Percentiles rank a stretch among this genome's conserved stretches.
These are phyloP conservation scores for Pascua sp. DNA, from an alignment of 1,284 basidiomycete species.

Conservation along the genomic window DNA sequence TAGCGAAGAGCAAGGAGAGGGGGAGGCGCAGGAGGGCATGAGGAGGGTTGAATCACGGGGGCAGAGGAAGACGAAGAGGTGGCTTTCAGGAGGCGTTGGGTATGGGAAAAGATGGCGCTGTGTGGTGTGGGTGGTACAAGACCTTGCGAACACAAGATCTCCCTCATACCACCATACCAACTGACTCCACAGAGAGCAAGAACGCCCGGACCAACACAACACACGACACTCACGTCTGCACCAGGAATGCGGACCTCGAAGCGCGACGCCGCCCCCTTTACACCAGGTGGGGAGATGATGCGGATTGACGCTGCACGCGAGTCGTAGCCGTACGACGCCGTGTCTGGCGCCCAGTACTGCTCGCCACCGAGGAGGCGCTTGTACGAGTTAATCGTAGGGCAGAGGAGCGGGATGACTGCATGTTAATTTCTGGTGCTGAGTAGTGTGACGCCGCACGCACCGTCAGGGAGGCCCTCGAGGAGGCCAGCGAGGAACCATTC, in stretches of 20 bases:
- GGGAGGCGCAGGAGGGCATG: too few species aligned
- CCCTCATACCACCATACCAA: too few species aligned
- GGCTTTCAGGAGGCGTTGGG: too few species aligned
- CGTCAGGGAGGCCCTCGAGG: constrained; percentile 80
- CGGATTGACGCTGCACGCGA: constrained; percentile 86
- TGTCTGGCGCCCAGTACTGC: constrained; percentile 90
- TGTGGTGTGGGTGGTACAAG: too few species aligned
- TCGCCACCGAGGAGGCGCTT: constrained; percentile 94
- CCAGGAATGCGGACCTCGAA: constrained; percentile 92
- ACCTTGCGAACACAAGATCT: too few species aligned
- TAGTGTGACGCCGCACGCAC: constrained; percentile 51
- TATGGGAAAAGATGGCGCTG: too few species aligned
- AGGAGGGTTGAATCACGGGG: too few species aligned
- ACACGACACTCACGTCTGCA: constrained; percentile 69
- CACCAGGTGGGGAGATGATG: constrained; percentile 84
- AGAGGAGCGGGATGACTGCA: constrained; percentile 57
- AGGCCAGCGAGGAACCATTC: constrained; percentile 92
- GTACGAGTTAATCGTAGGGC: constrained; percentile 95
- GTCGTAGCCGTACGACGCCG: constrained; percentile 85
- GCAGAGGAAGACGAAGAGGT: too few species aligned
- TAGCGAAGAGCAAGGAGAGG: background rate
- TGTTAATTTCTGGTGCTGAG: background rate
- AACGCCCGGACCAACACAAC: too few species aligned
- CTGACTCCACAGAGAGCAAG: too few species aligned
- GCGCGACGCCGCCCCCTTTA: constrained; percentile 72